Base-by-base conservation (phyloP, 306 rosid species). In the Casuarina glauca region DNA sequence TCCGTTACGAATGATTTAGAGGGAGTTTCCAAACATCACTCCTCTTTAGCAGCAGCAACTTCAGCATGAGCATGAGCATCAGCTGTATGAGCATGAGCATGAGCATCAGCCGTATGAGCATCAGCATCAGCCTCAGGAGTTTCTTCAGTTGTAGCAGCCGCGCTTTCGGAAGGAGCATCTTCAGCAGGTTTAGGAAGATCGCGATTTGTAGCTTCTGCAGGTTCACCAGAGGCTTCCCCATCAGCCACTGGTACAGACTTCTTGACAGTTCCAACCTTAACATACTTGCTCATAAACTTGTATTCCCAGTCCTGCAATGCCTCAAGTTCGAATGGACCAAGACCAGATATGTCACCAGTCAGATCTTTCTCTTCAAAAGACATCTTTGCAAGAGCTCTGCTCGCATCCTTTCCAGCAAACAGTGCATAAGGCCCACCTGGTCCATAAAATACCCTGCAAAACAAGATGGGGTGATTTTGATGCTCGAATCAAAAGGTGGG, bases 361-460 rank as follows among this genome's bases (percentile, higher is more conserved):
- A 93, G 86, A 87, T 95, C 99, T 81, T 84, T 86, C 5, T 88
- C 96, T 79, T 95, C 99, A 63, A 96, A 96, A 12, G 99, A 96
- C 99, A 96, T 96, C 84, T 93, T 96, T 46, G 99, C 99, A 46
- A 96, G 88, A 76, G 99, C 99, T 77, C 97, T 88, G 82, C 99
- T 96, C 7, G 98, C 98, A 83, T 96, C 99, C 78, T 96, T 96
- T 43, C 99, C 99, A 2, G 99, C 97, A 39, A 96, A 96, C 64
- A 96, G 82, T 7, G 99, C 99, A 73, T 96, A 96, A 7, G 99
- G 96, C 16, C 99, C 99, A 16, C 97, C 97, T 0, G 98, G 99
- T 74, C 99, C 99, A 82, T 96, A 96, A 79, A 96, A 96, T 94
- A 88, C 82, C 89, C 99, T 96, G 91, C 75, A 69, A 78, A 26